Evolutionary conservation across 2,329 filamentous ascomycete species (phyloP), one percentile per base, ranked within the genome.

Genomic region (Paraconiothyrium sp.): DNA sequence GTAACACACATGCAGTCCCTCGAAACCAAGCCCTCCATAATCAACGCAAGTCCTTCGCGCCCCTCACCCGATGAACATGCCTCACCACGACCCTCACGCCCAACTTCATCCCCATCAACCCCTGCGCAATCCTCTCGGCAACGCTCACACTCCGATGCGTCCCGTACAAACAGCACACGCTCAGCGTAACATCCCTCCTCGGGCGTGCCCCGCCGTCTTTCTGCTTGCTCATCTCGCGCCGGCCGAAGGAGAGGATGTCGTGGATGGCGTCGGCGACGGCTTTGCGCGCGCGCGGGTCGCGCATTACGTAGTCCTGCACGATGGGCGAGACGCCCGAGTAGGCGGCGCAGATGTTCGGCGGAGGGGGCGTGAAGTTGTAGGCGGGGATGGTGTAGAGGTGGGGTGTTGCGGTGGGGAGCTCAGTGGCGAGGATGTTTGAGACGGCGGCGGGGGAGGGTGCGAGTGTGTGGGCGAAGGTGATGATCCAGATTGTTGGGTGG

Each of bases 141-240:
- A 75, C 59, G 13, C 72, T 62, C 20, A 76, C 74, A 63, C 74
- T 76, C 13, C 74, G 68, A 64, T 76, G 74, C 34, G 74, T 76
- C 10, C 74, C 74, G 3, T 65, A 60, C 32, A 57, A 49, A 58
- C 74, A 76, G 46, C 70, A 72, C 7, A 73, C 68, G 47, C 67
- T 70, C 14, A 75, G 30, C 20, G 57, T 63, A 2, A 66, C 65
- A 54, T 64, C 64, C 37, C 14, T 61, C 43, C 20, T 24, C 20
- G 37, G 37, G 37, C 61, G n/a, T 47, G 20, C 20, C 20, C 43
- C 14, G 44, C 48, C 4, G 14, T 47, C 5, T 13, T 27, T 34
- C 39, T 59, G 32, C 51, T 32, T 24, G 13, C 20, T 37, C 52
- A 39, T 54, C 51, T 55, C n/a, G 22, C 37, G 52, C 10, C 37